Conservation (phyloP, 164 flowering plant genomes). For the Macadamia integrifolia region DNA sequence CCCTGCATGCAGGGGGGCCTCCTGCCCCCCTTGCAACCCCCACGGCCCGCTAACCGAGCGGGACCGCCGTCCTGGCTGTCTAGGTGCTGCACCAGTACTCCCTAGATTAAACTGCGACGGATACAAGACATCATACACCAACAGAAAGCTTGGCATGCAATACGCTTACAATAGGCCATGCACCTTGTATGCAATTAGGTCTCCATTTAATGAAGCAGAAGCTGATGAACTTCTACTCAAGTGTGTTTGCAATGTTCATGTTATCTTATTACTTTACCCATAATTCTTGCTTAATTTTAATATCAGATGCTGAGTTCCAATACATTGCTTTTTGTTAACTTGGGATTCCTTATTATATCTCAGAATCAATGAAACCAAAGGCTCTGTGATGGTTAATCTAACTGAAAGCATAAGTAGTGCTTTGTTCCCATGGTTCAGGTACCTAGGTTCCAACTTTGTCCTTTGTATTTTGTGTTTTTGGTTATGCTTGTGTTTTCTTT, state of each 20-base stretch:
- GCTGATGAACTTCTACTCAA: constrained; percentile 23
- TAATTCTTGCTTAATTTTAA: not conserved
- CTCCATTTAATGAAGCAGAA: constrained; percentile 35
- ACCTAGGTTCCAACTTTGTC: too few species aligned
- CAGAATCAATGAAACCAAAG: constrained; percentile 36
- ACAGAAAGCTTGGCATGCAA: constrained; percentile 85
- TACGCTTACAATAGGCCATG: constrained; percentile 92
- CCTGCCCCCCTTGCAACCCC: too few species aligned
- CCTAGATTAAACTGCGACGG: too few species aligned
- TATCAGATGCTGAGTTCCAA: not conserved
- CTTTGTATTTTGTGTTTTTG: constrained; percentile 24
- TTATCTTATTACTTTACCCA: not conserved
- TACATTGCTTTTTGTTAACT: not conserved
- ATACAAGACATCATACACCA: too few species aligned
- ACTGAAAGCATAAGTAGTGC: constrained; percentile 81
- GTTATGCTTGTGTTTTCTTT: not conserved
- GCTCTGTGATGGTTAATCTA: constrained; percentile 32
- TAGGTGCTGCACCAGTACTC: too few species aligned
- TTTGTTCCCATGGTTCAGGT: constrained; percentile 73
- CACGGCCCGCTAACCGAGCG: too few species aligned
- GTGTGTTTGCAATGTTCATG: constrained; percentile 27
- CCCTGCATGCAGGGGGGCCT: too few species aligned
- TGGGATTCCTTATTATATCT: constrained; percentile 8
- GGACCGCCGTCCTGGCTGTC: too few species aligned
- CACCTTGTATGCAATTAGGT: constrained; percentile 68